Conservation (phyloP, 306 rosid species). For the Oemleria cerasiformis region DNA sequence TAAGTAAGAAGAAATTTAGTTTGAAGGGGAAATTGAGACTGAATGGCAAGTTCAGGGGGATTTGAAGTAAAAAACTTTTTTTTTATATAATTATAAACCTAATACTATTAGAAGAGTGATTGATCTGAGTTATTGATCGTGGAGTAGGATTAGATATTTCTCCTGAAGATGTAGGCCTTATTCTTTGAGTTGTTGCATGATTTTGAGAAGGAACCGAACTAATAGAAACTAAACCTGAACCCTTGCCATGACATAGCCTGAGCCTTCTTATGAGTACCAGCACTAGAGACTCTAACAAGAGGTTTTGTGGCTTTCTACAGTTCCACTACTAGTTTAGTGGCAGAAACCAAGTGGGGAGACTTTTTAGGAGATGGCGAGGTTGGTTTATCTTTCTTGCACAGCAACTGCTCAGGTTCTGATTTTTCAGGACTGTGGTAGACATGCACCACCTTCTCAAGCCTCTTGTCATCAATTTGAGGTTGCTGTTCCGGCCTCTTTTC, state of each 20-base stretch:
- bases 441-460: no score
- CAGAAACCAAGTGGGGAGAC: conserved; percentile 50
- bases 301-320: conserved; percentile 53
- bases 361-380: conserved; percentile 54
- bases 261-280: conserved; percentile 53
- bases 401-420: conserved; percentile 44
- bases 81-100: no score
- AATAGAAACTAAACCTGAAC: conserved; percentile 24
- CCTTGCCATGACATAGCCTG: conserved; percentile 48
- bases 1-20: no score
- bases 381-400: conserved; percentile 47
- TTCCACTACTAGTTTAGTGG: conserved; percentile 46
- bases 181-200: conserved; percentile 52
- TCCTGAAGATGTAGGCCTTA: conserved; percentile 43
- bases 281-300: conserved; percentile 36
- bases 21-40: no score
- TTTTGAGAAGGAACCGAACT: conserved; percentile 47
- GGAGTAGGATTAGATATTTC: conserved; percentile 59
- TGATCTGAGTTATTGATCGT: conserved; percentile 35
- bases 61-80: no score
- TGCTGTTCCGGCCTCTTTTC: no score
- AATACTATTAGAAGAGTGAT: conserved; percentile 47
- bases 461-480: no score
- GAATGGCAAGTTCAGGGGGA: no score
- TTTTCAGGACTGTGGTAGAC: no score